A percentile compares a stretch with the other conserved stretches of the same genome.
Evolutionary conservation across 176 grass and related monocot genomes (phyloP).

Genomic region (Chrysopogon serrulatus): DNA sequence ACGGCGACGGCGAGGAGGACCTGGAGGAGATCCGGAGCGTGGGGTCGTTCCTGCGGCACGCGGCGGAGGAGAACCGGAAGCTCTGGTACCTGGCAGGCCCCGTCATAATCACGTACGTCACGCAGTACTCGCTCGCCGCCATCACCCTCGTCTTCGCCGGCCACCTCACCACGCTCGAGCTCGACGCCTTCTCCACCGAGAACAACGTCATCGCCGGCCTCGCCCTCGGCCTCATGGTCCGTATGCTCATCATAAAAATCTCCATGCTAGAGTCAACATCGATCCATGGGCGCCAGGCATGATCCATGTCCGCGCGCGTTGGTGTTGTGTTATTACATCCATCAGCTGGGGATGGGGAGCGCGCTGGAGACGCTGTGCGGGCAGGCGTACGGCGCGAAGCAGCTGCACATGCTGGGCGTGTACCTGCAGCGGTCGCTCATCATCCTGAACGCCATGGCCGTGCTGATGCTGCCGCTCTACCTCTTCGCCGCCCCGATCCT

Average conservation of each 20-base stretch:
- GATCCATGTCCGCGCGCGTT: too few species aligned
- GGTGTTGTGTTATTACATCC: too few species aligned
- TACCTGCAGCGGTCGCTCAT: constrained; percentile 64
- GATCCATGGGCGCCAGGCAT: too few species aligned
- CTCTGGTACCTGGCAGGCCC: constrained; percentile 68
- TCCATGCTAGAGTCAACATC: too few species aligned
- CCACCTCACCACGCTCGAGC: constrained; percentile 85
- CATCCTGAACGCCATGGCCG: too few species aligned
- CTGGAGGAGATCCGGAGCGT: constrained; percentile 66
- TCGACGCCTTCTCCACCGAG: constrained; percentile 89
- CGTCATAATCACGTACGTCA: constrained; percentile 73
- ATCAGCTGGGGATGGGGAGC: constrained; percentile 52
- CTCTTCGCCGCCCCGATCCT: too few species aligned
- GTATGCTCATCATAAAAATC: too few species aligned
- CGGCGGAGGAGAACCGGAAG: constrained; percentile 59
- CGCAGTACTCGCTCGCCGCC: constrained; percentile 82
- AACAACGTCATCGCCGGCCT: constrained; percentile 83
- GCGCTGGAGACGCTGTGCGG: constrained; percentile 68
- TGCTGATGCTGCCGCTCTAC: too few species aligned
- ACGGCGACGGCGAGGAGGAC: constrained; percentile 23
- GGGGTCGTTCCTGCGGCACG: constrained; percentile 25
- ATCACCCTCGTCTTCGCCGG: constrained; percentile 62
- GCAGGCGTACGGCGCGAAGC: constrained; percentile 54
- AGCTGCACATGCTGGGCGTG: constrained; percentile 41
- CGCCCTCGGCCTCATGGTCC: constrained; percentile 71